phyloP scores from a whole-genome alignment of 495 filamentous ascomycete species.

The Pyrenula aspistea region DNA sequence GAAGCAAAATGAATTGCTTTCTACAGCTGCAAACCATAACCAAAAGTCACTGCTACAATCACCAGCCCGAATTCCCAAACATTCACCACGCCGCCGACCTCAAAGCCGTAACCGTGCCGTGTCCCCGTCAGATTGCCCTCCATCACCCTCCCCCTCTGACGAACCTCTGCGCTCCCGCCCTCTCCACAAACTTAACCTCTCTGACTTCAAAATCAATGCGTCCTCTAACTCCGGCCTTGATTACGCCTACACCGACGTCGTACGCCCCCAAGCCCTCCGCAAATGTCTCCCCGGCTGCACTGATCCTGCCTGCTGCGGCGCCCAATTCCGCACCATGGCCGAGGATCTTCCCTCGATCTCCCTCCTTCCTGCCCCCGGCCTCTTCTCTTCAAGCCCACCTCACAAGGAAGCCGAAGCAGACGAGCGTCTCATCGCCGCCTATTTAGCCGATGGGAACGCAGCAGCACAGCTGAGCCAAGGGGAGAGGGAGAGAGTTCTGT shows the following conservation, averaged over 20 bases:
- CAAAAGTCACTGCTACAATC: too few relatives aligned
- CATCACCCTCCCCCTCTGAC: neutral
- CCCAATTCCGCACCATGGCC: slow-evolving; percentile 53
- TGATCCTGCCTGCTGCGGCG: slow-evolving; percentile 64
- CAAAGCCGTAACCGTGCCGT: neutral
- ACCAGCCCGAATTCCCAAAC: too few relatives aligned
- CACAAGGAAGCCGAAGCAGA: slow-evolving; percentile 30
- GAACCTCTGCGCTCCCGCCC: neutral
- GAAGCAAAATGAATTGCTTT: too few relatives aligned
- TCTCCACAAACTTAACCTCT: neutral
- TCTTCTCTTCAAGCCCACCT: slow-evolving; percentile 10
- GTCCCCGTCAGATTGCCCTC: neutral
- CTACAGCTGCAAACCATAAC: too few relatives aligned
- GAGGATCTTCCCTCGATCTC: slow-evolving; percentile 22
- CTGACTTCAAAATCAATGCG: slow-evolving; percentile 18
- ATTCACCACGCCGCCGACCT: neutral
- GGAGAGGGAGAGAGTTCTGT: slow-evolving; percentile 43
- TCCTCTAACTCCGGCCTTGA: slow-evolving; percentile 56
- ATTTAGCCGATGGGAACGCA: slow-evolving; percentile 48
- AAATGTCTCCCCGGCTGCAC: slow-evolving; percentile 70
- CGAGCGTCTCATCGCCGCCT: slow-evolving; percentile 47
- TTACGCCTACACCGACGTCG: slow-evolving; percentile 63
- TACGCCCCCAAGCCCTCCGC: slow-evolving; percentile 63
- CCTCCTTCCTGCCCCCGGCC: slow-evolving; percentile 1
- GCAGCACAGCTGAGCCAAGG: slow-evolving; percentile 29